Conservation (phyloP, 306 rosid species). For the Cucumis sativus region Cucumber_9930_V3 NC_026659.2:18004001-18004500, state of each 20-base stretch:
- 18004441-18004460: too few species aligned
- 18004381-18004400: background rate
- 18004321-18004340: background rate
- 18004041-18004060: background rate
- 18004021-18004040: background rate
- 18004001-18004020: too few species aligned
- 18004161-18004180: background rate
- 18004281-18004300: background rate
- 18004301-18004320: too few species aligned
- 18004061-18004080: background rate
- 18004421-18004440: too few species aligned
- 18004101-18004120: background rate
- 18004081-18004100: background rate
- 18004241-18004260: background rate
- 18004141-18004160: background rate
- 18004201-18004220: background rate
- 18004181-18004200: background rate
- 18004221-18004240: background rate
- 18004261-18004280: background rate
- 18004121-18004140: background rate
- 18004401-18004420: background rate
- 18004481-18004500: too few species aligned
- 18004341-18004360: background rate
- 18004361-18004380: background rate
- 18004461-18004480: too few species aligned